These are phyloP conservation scores for Russula griseocarnosa DNA, from an alignment of 768 basidiomycete genomes.

Conservation along the genomic window DNA sequence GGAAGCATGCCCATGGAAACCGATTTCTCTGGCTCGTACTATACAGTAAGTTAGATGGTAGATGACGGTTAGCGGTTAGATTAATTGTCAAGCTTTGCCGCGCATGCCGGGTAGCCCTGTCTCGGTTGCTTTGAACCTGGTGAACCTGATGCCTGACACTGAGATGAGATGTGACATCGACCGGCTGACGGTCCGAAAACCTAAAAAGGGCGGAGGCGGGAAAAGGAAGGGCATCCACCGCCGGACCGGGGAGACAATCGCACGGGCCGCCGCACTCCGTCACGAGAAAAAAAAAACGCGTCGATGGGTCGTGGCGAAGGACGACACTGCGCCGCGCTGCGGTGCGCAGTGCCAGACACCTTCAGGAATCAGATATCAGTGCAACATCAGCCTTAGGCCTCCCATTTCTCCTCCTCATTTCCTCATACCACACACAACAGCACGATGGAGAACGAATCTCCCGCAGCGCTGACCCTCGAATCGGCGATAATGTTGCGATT, in stretches of 20 bases:
- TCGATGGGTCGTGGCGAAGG: neutral
- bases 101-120: too few relatives aligned
- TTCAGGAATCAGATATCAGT: neutral
- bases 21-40: too few relatives aligned
- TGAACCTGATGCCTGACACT: too few relatives aligned
- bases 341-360: constrained; percentile 4
- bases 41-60: too few relatives aligned
- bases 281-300: neutral
- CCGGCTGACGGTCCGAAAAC: too few relatives aligned
- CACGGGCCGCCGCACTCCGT: neutral
- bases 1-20: too few relatives aligned
- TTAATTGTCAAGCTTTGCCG: too few relatives aligned
- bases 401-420: neutral
- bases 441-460: neutral
- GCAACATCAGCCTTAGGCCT: neutral
- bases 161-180: too few relatives aligned
- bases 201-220: too few relatives aligned
- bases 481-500: constrained; percentile 33
- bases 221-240: too few relatives aligned
- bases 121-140: too few relatives aligned
- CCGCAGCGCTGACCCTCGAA: constrained; percentile 2
- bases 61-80: too few relatives aligned
- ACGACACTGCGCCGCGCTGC: constrained; percentile 2
- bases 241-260: neutral
- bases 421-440: neutral